Conservation (phyloP, 2,329 filamentous ascomycete genomes). For the Colletotrichum truncatum region DNA sequence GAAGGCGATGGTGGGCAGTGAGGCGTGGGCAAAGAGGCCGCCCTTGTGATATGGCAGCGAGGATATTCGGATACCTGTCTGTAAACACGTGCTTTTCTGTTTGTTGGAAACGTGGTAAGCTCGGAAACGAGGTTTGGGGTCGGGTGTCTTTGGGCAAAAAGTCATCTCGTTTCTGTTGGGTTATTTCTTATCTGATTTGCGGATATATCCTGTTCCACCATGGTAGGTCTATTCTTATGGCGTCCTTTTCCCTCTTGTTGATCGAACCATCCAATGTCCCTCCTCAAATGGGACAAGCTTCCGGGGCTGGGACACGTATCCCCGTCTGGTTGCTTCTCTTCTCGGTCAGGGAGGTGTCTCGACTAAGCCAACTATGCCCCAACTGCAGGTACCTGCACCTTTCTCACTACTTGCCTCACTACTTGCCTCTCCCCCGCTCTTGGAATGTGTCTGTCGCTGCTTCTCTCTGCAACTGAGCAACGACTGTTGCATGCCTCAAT, state of each 20-base stretch:
- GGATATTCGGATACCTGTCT: neutral
- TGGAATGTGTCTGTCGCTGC: too few species aligned
- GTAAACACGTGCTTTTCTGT: constrained; percentile 8
- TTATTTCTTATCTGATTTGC: constrained; percentile 2
- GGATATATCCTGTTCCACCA: neutral
- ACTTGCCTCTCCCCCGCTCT: too few species aligned
- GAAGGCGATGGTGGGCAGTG: neutral
- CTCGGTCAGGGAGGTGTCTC: neutral
- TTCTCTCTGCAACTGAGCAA: too few species aligned
- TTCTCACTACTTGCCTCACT: neutral
- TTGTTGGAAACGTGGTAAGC: neutral
- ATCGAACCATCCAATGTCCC: neutral
- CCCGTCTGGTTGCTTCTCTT: neutral
- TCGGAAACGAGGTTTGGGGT: neutral
- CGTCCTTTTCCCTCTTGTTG: neutral
- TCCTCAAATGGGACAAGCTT: neutral
- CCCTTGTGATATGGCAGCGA: neutral
- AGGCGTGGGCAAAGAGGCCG: constrained; percentile 9
- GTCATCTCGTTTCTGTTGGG: neutral
- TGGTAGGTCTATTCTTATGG: neutral
- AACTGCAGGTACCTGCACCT: neutral
- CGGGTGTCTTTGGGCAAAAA: neutral
- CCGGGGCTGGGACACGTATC: neutral
- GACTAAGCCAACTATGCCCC: neutral
- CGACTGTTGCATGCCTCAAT: too few species aligned